Evolutionary conservation across 352 stramenopile genomes (phyloP), one percentile per base, ranked within the genome.

Genomic region (Phytophthora citricola): DNA sequence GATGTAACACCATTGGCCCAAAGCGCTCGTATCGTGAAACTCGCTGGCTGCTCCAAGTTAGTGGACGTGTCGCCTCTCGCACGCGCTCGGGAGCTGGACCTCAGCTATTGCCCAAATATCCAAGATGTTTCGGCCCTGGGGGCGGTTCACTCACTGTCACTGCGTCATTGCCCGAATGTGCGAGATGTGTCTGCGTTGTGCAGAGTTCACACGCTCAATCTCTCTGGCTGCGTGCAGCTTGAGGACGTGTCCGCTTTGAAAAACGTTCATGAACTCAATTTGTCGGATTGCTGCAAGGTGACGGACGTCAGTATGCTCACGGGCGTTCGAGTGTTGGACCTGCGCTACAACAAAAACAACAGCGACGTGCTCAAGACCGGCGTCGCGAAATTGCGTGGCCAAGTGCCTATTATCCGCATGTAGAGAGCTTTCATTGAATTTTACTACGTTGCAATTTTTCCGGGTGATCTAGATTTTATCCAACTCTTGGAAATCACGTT

Each of bases 61-160:
- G 24, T 49, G 5, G 77, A 90, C 36, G 79, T 91, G n/a, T 82
- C 73, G 1, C 58, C 63, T 1, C 71, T 91, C 27, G 70, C 59
- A n/a, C 47, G 29, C n/a, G 81, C 80, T 52, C 70, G 79, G 24
- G 78, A 79, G 29, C 47, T 93, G 34, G 85, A 90, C 49, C 48
- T 90, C 55, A 90, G 80, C 65, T 90, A 90, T 61, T 90, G 85
- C 45, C 75, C 83, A 22, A 47, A 69, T 17, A 43, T 93, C 34
- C 24, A 78, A 24, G 73, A 89, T 29, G 78, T 93, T 12, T 79
- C 71, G 4, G 66, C 69, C 4, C 69, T 91, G 51, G 43, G 54
- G 7, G 43, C 58, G 1, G 78, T 92, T 39, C 83, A 89, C 57
- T 83, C 73, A 27, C 70, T 93, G 43, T 87, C 75, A 27, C 70